Base-by-base conservation (phyloP, 176 grass and related monocot genomes). In the Elymus sibiricus region DNA sequence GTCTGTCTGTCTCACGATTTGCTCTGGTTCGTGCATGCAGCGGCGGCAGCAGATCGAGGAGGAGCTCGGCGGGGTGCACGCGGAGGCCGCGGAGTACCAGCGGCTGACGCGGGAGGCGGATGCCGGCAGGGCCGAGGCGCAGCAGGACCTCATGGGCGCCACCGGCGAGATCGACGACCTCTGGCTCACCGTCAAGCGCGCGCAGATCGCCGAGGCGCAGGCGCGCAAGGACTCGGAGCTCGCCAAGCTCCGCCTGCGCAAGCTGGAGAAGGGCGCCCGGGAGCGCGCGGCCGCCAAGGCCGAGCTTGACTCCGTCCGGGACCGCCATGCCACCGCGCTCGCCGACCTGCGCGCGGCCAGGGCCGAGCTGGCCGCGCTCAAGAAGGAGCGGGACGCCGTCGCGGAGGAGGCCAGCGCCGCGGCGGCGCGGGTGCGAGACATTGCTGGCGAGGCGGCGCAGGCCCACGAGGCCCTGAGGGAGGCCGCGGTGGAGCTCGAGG, bases 151-250 rank as follows among this genome's bases (percentile, higher is more conserved):
- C 8, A 21, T 31, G 64, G 70, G 47, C 60, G 32, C 84, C 13
- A 85, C 75, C 70, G 71, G 82, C 12, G 40, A 64, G 1, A 47
- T 79, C 43, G 92, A 95, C 27, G 87, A 92, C 59, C 92, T 98
- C 1, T 82, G 80, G 75, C 79, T 83, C 28, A 68, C 77, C 34
- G 27, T 98, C 11, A 81, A 98, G 86, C 89, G 79, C 38, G 86
- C 84, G 11, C 83, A 82, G 81, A 61, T 73, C 12, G 85, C 92
- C 34, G 91, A 95, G 51, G 73, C 80, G 49, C 91, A 85, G 42
- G 92, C 88, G 64, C 88, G 90, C 69, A 71, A 88, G 70, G 92
- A 98, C 26, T 29, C 90, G 5, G 91, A 94, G 76, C 84, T 95
- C 53, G 90, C 92, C 13, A 86, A 91, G 38, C 86, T 79, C 21